A percentile compares a stretch with the other conserved stretches of the same genome.
Conservation (phyloP, 176 grass and related monocot species). For the maize (Zea mays) region DNA sequence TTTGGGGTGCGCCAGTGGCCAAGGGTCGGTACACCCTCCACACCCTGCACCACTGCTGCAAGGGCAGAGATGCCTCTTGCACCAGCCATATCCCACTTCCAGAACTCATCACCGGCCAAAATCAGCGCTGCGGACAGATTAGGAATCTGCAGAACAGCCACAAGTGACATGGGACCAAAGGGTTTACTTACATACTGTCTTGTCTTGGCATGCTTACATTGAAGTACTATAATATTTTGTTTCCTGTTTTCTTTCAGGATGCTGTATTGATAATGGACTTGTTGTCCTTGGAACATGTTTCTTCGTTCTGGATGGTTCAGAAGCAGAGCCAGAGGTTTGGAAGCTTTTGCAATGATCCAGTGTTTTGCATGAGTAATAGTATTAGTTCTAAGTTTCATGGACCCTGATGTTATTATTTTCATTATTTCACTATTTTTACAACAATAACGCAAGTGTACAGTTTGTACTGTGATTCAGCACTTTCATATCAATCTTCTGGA, state of each 20-base stretch:
- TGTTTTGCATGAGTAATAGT: conserved; percentile 16
- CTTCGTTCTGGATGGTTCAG: conserved; percentile 96
- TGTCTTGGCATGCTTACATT: background rate
- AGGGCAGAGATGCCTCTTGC: too few relatives aligned
- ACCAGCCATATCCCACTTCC: too few relatives aligned
- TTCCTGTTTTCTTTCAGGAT: conserved; percentile 58
- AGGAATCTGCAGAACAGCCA: background rate
- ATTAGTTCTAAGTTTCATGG: background rate
- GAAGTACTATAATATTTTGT: conserved; percentile 32
- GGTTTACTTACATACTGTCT: background rate
- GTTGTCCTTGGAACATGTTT: conserved; percentile 59
- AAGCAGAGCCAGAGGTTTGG: conserved; percentile 76
- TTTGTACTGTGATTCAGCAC: background rate
- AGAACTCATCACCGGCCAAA: too few relatives aligned
- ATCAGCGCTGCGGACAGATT: too few relatives aligned
- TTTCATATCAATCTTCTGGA: background rate
- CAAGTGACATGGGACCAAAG: background rate
- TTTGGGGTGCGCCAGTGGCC: too few relatives aligned
- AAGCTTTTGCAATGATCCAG: background rate
- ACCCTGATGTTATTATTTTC: background rate
- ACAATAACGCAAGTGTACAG: background rate
- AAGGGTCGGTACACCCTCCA: too few relatives aligned
- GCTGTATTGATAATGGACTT: conserved; percentile 80
- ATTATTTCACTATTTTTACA: background rate
- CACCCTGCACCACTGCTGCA: too few relatives aligned